Base-by-base conservation (phyloP, 371 early-diverging fungal species). In the Mucor irregularis region DNA sequence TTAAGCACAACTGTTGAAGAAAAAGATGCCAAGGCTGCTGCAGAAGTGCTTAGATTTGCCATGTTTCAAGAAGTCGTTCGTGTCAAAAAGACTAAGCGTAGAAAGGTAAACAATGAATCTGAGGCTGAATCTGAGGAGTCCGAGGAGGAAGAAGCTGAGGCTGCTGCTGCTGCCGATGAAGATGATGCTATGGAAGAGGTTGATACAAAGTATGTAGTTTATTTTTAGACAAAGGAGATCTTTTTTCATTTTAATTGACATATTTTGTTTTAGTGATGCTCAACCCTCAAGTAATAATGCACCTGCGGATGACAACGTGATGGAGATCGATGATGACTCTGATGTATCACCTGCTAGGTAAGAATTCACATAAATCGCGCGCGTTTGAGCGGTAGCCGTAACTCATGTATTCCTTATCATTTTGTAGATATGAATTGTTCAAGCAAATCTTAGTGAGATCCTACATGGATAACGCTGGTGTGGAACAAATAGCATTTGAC, bases 21-120 rank as follows among this genome's bases (percentile, higher is more conserved):
- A 61, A 80, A 82, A 50, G 98, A 98, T 71, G 96, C 95, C 14
- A 85, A 88, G 48, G 86, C 87, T 5, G 98, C 98, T 13, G 81
- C 85, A 49, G 84, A 86, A 43, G 83, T 98, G 33, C 77, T 98
- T 21, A 83, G 90, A 62, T 94, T 89, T 78, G 95, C 96, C 10
- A 76, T 98, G 69, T 97, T 94, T 76, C 94, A 95, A 70, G 96
- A 97, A 66, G 87, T 90, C 10, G 65, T 83, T 24, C 59, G 64
- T 3, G 60, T 66, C 29, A 74, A 71, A 64, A 88, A 88, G 63
- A 55, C 60, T 3, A 84, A 81, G 62, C 74, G 81, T 51, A 71
- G 84, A 55, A 79, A 75, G 65, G 57, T 58, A 54, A 40, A 19
- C 14, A 59, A 30, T 22, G 66, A 62, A 37, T 60, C 54, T 26